Percentiles rank a stretch among this genome's conserved stretches.
Conservation (phyloP, 2,329 filamentous ascomycete genomes). For the Fusarium irregulare region DNA sequence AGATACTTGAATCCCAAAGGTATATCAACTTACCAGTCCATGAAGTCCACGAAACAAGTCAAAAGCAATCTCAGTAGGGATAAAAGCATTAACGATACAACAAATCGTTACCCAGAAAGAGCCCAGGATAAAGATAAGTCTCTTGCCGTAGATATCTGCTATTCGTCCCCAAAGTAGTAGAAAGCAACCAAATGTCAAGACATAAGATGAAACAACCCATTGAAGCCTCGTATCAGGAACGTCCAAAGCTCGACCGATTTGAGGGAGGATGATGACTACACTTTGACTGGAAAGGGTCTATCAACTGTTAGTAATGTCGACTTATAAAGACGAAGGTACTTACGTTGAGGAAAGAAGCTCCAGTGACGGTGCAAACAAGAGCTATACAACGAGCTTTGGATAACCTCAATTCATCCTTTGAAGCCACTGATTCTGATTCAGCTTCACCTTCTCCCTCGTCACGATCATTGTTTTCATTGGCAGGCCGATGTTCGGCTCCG, state of each 20-base stretch:
- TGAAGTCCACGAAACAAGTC: constrained; percentile 74
- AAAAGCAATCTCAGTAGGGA: constrained; percentile 75
- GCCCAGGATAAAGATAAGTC: constrained; percentile 72
- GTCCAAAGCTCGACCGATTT: constrained; percentile 65
- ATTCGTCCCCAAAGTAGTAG: constrained; percentile 74
- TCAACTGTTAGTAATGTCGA: not conserved
- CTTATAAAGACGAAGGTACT: not conserved
- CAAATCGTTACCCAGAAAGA: constrained; percentile 71
- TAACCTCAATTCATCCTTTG: constrained; percentile 50
- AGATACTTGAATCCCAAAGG: too few relatives aligned
- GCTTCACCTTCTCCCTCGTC: constrained; percentile 19
- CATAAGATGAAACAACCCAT: constrained; percentile 75
- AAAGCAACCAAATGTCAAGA: constrained; percentile 75
- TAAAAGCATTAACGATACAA: constrained; percentile 70
- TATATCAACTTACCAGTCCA: constrained; percentile 60
- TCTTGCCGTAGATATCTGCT: constrained; percentile 74
- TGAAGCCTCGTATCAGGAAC: constrained; percentile 70
- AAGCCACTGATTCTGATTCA: constrained; percentile 37
- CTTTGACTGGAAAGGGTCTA: constrained; percentile 47
- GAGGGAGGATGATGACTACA: constrained; percentile 59
- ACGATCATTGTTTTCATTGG: not conserved
- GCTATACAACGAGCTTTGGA: constrained; percentile 66
- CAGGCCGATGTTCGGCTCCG: not conserved
- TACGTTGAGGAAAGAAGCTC: constrained; percentile 68
- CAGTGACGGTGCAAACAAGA: constrained; percentile 65